Base-by-base conservation (phyloP, 768 basidiomycete genomes). In the Pulveroboletus sp. region DNA sequence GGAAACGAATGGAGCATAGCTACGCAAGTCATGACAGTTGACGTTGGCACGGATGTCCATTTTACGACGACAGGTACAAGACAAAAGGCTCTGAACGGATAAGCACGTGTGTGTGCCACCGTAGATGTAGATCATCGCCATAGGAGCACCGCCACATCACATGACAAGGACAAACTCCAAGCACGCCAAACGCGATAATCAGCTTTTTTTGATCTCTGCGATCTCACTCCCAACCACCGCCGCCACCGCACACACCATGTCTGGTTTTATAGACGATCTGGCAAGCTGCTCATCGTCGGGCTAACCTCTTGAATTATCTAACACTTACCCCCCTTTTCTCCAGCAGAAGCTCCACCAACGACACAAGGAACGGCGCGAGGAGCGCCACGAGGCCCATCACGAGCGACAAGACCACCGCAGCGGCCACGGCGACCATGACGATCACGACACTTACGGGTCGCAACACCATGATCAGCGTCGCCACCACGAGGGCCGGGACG, bases 351-450 rank as follows among this genome's bases (percentile, higher is more conserved):
- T 9, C 9, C 56, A 39, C 8, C 43, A 65, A 33, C 39, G 52
- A 6, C 43, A 30, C 39, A 45, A 5, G 17, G 57, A 66, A n/a
- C 50, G 26, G 1, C 49, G 17, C 12, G 47, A 54, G 18, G 62
- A 62, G 26, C 47, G 33, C 0, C 56, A 8, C 17, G 52, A 48
- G 15, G 60, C 3, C 8, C 53, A 31, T 11, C 55, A 46, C 18
- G 55, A 46, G 3, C 48, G 35, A 2, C 51, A 27, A 6, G 59
- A 36, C 6, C 51, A 24, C 9, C 37, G 44, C 1, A 39, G 33
- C 8, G 35, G 21, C 8, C 18, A 37, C 3, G 39, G 51, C 21
- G 21, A 50, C 6, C 17, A 28, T 10, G 37, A 43, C 0, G 51
- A 54, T 2, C 11, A 11, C 11, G 41, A 46, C 8, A 36, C 39